Base-by-base conservation (phyloP, 2,329 filamentous ascomycete genomes). In the Emmonsia crescens region DNA sequence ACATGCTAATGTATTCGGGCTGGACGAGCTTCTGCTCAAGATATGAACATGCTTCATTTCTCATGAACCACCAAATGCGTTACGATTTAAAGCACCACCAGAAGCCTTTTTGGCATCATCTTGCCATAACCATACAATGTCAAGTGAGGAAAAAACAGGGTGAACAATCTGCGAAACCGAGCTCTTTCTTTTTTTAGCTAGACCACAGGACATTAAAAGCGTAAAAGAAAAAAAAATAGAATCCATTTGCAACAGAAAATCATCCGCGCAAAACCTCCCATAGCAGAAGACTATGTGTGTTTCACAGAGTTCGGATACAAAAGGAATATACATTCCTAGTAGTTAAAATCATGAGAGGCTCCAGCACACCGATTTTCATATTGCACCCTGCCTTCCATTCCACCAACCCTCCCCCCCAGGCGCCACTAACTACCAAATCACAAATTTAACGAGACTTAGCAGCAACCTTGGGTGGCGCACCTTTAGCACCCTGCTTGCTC, bases 401-500 rank as follows among this genome's bases (percentile, higher is more conserved):
- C 49, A 38, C n/a, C 19, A 27, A 52, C 16, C 46, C 36, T 19
- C 36, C 40, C 19, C 24, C 46, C 57, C 27, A 19, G 27, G 16
- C 24, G 44, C n/a, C 31, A 51, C 44, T 6, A 36, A 51, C 44
- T 6, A 36, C n/a, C 12, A 19, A 52, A 19, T 24, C 46, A 44
- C 31, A 46, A 48, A 44, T 21, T 89, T 91, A 96, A 82, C 91
- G 91, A 82, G 84, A 88, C 76, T 87, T 92, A 77, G 89, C 86
- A 77, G 88, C 84, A 73, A 91, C 87, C 89, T 96, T 96, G 76
- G 82, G 80, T 72, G 84, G 85, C 71, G 91, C 85, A 74, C 94
- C 94, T 87, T 96, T 96, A 69, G 91, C 88, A 75, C 91, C 91
- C 85, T 96, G 91, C 89, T 99, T 99, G 87, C 91, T 92, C 78